These are phyloP conservation scores for Chlorella sp. DNA, from an alignment of 139 green algal genomes.

Conservation along the genomic window DNA sequence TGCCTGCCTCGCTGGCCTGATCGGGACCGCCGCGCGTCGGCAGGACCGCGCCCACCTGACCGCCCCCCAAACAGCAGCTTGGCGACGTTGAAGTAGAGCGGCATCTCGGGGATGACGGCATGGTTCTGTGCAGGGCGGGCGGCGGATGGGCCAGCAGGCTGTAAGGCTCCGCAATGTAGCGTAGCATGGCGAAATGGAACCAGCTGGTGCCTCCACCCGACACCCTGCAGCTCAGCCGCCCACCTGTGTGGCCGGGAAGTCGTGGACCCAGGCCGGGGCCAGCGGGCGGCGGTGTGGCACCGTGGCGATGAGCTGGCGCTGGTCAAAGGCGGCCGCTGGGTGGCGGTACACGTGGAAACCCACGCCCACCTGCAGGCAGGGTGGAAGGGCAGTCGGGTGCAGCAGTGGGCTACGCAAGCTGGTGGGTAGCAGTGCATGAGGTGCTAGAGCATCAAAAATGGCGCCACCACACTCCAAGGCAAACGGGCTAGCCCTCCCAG, in stretches of 20 bases:
- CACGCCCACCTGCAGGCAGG: conserved; percentile 27
- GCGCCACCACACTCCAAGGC: too few relatives aligned
- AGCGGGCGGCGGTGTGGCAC: conserved; percentile 41
- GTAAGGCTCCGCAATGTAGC: not conserved
- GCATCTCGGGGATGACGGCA: conserved; percentile 70
- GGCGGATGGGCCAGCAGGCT: too few relatives aligned
- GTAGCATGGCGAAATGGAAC: not conserved
- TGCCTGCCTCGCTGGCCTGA: too few relatives aligned
- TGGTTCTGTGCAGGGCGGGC: not conserved
- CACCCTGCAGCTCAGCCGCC: conserved; percentile 4
- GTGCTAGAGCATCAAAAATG: too few relatives aligned
- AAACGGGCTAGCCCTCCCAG: too few relatives aligned
- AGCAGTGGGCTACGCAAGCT: not conserved
- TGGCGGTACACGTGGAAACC: conserved; percentile 42
- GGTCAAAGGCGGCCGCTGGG: conserved; percentile 13
- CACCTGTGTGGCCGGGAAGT: conserved; percentile 68
- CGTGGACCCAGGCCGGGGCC: conserved; percentile 79
- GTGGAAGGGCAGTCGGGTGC: not conserved
- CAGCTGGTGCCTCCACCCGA: not conserved
- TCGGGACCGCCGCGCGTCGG: too few relatives aligned
- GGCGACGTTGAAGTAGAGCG: conserved; percentile 72
- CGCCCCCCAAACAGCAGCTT: not conserved
- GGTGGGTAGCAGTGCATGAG: not conserved
- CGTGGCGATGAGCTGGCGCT: conserved; percentile 47
- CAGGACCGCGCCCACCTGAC: not conserved